A percentile compares a stretch with the other conserved stretches of the same genome.
Evolutionary conservation across 805 yeast genomes (phyloP).

Genomic region (Yamadazyma sp.): DNA sequence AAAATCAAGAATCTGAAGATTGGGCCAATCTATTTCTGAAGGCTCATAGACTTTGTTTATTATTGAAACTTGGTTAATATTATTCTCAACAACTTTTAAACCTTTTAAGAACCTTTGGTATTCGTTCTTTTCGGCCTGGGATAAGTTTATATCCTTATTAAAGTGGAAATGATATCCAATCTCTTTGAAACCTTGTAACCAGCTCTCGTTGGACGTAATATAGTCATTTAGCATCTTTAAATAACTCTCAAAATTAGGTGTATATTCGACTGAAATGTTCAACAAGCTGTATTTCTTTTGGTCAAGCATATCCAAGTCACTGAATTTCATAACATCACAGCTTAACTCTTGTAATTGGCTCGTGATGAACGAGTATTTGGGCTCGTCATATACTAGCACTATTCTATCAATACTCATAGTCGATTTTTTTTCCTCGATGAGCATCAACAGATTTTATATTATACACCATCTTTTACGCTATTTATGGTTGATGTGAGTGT

Average conservation of each 20-base stretch:
- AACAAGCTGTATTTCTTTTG: conserved; percentile 19
- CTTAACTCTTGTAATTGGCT: conserved; percentile 23
- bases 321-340: conserved; percentile 10
- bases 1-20: conserved; percentile 33
- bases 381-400: conserved; percentile 23
- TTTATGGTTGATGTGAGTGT: too few species aligned
- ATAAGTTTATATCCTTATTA: conserved; percentile 22
- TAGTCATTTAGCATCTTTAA: conserved; percentile 20
- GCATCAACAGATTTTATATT: too few species aligned
- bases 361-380: conserved; percentile 21
- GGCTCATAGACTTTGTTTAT: conserved; percentile 32
- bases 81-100: conserved; percentile 21
- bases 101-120: conserved; percentile 24
- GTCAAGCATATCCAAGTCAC: too few species aligned
- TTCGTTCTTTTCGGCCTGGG: conserved; percentile 20
- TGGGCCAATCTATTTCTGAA: conserved; percentile 37
- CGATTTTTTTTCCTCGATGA: too few species aligned
- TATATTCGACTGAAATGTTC: conserved; percentile 32
- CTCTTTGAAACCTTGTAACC: conserved; percentile 17
- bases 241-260: conserved; percentile 24
- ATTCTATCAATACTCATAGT: conserved; percentile 8
- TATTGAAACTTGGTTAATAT: conserved; percentile 38
- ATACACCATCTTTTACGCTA: too few species aligned
- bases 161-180: conserved; percentile 36
- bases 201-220: conserved; percentile 15